Base-by-base conservation (phyloP, 306 rosid species). In the Inga leiocalycina region DNA sequence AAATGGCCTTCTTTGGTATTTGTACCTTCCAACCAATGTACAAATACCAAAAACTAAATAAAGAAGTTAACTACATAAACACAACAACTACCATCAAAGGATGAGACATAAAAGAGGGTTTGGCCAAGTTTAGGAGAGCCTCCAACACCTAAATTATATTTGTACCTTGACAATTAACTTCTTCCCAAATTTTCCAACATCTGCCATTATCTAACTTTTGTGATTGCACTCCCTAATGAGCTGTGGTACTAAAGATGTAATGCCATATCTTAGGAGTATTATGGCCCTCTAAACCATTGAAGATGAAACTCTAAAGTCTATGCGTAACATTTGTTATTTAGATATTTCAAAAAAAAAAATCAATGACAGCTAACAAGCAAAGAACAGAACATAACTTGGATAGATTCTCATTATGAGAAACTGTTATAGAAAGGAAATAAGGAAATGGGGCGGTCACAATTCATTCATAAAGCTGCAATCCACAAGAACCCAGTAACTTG, bases 401-500 rank as follows among this genome's bases (percentile, higher is more conserved):
- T 27, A 27, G 30, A 15, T 32, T 65, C 71, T 65, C 5, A 27
- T 62, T 16, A 30, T 12, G 19, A 62, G 39, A 65, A 65, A 64
- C 39, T 30, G 14, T 64, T 13, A 64, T 27, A 12, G 2, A 64
- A 15, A 27, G 32, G 15, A 65, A 13, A 32, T 32, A 32, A 32
- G 10, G 8, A 32, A 14, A 65, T 30, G 10, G 10, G 35, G 32
- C 9, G 62, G 11, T 56, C 62, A 56, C 62, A 56, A 7, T 19
- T 22, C 66, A 64, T 37, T 76, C 62, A 77, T 59, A 81, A 2
- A 20, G 39, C 19, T 74, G 8, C 62, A 82, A 24, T 49, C 70
- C 78, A 8, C 41, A 12, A 32, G 4, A 83, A n/a, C 8, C 68
- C 71, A 80, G 51, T 22, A 78, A 74, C 78, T 80, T 78, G 66